These are phyloP conservation scores for Trichosporon ovoides DNA, from an alignment of 1,284 basidiomycete genomes.

Conservation along the genomic window DNA sequence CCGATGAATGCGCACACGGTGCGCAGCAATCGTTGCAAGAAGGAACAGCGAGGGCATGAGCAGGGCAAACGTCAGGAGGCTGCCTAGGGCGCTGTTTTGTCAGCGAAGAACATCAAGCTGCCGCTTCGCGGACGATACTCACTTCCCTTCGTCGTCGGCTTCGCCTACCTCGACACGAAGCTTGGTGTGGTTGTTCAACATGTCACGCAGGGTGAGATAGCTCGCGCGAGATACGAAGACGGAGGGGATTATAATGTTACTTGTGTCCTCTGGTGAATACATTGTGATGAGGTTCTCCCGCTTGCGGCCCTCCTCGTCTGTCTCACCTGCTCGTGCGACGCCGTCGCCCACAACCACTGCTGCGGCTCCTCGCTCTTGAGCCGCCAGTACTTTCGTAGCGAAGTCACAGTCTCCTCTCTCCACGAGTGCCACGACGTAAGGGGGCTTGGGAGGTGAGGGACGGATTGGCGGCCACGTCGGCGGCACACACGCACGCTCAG, in stretches of 20 bases:
- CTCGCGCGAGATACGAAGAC: conserved; percentile 50
- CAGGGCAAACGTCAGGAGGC: conserved; percentile 43
- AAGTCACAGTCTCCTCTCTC: conserved; percentile 83
- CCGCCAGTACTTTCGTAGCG: conserved; percentile 74
- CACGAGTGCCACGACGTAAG: conserved; percentile 64
- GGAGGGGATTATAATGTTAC: conserved; percentile 49
- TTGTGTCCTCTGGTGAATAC: conserved; percentile 65
- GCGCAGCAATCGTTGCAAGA: conserved; percentile 40
- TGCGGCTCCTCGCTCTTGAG: conserved; percentile 73
- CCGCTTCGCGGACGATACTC: conserved; percentile 16
- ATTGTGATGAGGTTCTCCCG: conserved; percentile 79
- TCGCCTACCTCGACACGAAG: conserved; percentile 39
- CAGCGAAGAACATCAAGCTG: neutral
- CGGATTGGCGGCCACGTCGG: conserved; percentile 27
- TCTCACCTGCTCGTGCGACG: conserved; percentile 33
- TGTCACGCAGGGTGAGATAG: conserved; percentile 47
- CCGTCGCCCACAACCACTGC: conserved; percentile 82
- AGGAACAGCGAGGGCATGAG: conserved; percentile 46
- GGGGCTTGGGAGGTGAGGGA: conserved; percentile 16
- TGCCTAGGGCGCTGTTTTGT: conserved; percentile 38
- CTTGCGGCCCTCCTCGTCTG: conserved; percentile 58
- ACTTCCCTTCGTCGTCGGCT: conserved; percentile 43
- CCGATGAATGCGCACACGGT: conserved; percentile 41
- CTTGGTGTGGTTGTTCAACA: conserved; percentile 32
- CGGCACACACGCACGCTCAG: conserved; percentile 28